Conservation (phyloP, 163 green algal species). For the Scenedesmus sp. region DNA sequence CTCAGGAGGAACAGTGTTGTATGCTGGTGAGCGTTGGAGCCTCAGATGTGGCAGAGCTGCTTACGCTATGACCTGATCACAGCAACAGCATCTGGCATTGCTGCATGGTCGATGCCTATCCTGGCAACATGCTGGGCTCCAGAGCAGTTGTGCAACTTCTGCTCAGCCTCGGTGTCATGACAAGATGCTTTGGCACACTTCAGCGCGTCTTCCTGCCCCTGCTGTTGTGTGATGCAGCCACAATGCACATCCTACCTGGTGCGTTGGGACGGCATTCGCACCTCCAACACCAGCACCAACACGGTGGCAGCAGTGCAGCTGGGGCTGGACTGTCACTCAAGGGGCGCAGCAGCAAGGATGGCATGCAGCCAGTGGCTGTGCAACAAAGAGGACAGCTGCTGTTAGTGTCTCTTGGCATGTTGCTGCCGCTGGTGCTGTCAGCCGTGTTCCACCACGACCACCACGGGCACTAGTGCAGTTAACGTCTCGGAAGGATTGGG, state of each 20-base stretch:
- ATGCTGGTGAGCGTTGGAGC: background rate
- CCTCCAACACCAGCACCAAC: background rate
- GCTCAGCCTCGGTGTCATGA: background rate
- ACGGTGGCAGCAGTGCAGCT: background rate
- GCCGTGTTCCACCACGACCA: slow-evolving; percentile 42
- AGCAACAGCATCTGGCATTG: background rate
- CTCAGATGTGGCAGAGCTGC: background rate
- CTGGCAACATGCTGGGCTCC: background rate
- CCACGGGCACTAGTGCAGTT: background rate
- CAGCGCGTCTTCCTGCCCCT: background rate
- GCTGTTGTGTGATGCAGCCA: slow-evolving; percentile 3
- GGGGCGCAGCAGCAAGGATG: background rate
- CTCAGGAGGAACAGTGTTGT: slow-evolving; percentile 53
- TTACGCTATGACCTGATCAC: background rate
- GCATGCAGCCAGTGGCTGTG: background rate
- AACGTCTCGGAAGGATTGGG: background rate
- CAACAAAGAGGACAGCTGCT: slow-evolving; percentile 17
- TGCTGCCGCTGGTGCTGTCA: slow-evolving; percentile 52
- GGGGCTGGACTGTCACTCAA: background rate
- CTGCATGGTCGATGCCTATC: background rate
- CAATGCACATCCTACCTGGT: slow-evolving; percentile 50
- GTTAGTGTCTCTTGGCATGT: slow-evolving; percentile 37
- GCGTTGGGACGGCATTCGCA: background rate
- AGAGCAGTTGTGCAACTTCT: too few relatives aligned
- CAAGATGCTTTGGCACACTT: background rate